phyloP scores from a whole-genome alignment of 805 yeast species.

The Candida saitoana region DNA sequence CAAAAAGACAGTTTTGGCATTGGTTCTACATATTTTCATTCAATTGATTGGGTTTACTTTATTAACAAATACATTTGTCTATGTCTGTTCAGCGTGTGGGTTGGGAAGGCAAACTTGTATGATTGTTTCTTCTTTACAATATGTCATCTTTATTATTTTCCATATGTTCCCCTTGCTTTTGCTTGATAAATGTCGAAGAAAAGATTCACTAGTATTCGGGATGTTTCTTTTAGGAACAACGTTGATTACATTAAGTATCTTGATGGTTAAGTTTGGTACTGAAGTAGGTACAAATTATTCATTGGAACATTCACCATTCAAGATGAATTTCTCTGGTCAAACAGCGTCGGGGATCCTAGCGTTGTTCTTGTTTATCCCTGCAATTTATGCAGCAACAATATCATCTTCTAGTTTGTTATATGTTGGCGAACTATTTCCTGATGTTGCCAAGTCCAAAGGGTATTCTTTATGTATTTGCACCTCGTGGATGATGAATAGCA shows the following conservation, averaged over 20 bases:
- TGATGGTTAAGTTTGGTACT: constrained; percentile 35
- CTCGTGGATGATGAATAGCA: constrained; percentile 41
- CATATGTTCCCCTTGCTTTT: constrained; percentile 42
- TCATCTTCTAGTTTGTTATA: constrained; percentile 48
- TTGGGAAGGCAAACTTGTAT: constrained; percentile 31
- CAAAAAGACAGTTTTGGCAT: constrained; percentile 34
- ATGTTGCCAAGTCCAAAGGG: constrained; percentile 43
- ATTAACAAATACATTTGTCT: constrained; percentile 41
- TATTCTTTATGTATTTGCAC: constrained; percentile 42
- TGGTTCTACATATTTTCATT: constrained; percentile 36
- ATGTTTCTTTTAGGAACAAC: constrained; percentile 31
- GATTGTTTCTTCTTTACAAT: constrained; percentile 21
- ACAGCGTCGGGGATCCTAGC: constrained; percentile 44
- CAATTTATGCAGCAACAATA: constrained; percentile 44
- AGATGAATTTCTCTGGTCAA: constrained; percentile 10
- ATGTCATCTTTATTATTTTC: constrained; percentile 37
- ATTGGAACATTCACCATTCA: not conserved
- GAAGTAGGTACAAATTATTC: constrained; percentile 19
- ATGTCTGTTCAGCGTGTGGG: constrained; percentile 48
- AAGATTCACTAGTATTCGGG: constrained; percentile 45
- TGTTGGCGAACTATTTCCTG: constrained; percentile 47
- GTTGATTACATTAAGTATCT: constrained; percentile 28
- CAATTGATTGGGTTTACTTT: constrained; percentile 45
- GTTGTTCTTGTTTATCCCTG: constrained; percentile 40
- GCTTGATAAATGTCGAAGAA: constrained; percentile 44